Base-by-base conservation (phyloP, 2,329 filamentous ascomycete species). In the Neonectria magnoliae region DNA sequence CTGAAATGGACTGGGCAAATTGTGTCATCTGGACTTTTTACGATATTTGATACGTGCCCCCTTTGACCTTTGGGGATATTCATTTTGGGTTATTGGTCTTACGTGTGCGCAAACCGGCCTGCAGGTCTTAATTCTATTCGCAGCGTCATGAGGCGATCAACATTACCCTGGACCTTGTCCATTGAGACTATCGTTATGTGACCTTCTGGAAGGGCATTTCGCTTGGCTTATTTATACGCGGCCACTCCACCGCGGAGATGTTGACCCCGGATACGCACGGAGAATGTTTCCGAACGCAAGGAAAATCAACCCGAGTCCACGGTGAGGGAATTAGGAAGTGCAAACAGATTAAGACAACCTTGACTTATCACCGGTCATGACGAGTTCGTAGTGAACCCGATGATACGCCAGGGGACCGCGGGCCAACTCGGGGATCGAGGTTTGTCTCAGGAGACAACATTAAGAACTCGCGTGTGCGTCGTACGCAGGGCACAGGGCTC, bases 221-320 rank as follows among this genome's bases (percentile, higher is more conserved):
- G 55, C 60, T 62, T 62, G 31, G 48, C 36, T 18, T 55, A 22
- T n/a, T 29, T 27, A 47, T 33, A 62, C 53, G 29, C 54, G 54
- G 27, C 29, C 25, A 48, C 54, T 52, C 41, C n/a, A 51, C 48
- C 36, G 18, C 5, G 50, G 42, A 29, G 42, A 53, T 59, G 55
- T 59, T 50, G 20, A 20, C 33, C 48, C 50, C 38, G 38, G 57
- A 62, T 18, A 25, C 51, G 41, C 57, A 41, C 42, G 50, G 36
- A n/a, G 4, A 44, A 50, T 63, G 60, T 59, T 55, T 63, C 55
- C 20, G 50, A 42, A 33, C 22, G 36, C 48, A 10, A 45, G 33
- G 52, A 41, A 42, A 59, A 44, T 41, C 33, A 55, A 59, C 50
- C 60, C 55, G 50, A 20, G 31, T n/a, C 42, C 42, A 31, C 33